Evolutionary conservation across 2,329 filamentous ascomycete species (phyloP).

Genomic region (Epicoccum sorghinum): DNA sequence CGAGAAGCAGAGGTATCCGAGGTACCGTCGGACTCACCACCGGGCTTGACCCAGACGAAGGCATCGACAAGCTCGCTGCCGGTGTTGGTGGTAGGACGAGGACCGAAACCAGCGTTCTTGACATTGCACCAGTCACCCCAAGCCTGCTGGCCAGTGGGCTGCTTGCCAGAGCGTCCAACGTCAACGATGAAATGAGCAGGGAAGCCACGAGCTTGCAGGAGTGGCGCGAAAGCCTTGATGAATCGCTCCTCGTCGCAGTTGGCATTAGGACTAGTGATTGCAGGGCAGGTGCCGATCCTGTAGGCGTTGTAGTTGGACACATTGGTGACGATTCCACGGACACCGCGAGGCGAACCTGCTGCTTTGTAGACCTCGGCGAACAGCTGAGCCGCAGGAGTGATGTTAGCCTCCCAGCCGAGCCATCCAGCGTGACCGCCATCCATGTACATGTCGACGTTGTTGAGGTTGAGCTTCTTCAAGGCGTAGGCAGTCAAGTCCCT

Average conservation of each 20-base stretch:
- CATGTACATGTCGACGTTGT: conserved; percentile 68
- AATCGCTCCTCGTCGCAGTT: conserved; percentile 62
- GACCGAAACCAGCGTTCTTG: conserved; percentile 67
- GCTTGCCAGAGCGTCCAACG: conserved; percentile 64
- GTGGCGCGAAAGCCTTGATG: conserved; percentile 58
- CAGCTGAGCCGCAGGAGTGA: conserved; percentile 57
- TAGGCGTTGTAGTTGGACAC: conserved; percentile 66
- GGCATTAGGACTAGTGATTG: conserved; percentile 53
- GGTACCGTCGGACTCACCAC: conserved; percentile 60
- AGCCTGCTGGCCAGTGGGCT: conserved; percentile 60
- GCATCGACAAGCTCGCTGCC: conserved; percentile 65
- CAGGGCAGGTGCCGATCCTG: conserved; percentile 52
- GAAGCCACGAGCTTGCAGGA: conserved; percentile 55
- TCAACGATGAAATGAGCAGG: conserved; percentile 63
- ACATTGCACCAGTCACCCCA: conserved; percentile 76
- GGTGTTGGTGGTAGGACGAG: conserved; percentile 67
- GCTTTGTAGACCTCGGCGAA: conserved; percentile 56
- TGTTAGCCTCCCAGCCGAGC: conserved; percentile 68
- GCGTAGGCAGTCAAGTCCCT: conserved; percentile 63
- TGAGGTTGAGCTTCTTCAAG: conserved; percentile 61
- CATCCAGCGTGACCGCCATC: conserved; percentile 69
- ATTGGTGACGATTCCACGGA: conserved; percentile 63
- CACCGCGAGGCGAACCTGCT: conserved; percentile 53
- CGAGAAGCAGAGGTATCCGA: conserved; percentile 51
- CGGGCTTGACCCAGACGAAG: conserved; percentile 75